Conservation (phyloP, 352 stramenopile species). For the Hyaloperonospora arabidopsidis region DNA sequence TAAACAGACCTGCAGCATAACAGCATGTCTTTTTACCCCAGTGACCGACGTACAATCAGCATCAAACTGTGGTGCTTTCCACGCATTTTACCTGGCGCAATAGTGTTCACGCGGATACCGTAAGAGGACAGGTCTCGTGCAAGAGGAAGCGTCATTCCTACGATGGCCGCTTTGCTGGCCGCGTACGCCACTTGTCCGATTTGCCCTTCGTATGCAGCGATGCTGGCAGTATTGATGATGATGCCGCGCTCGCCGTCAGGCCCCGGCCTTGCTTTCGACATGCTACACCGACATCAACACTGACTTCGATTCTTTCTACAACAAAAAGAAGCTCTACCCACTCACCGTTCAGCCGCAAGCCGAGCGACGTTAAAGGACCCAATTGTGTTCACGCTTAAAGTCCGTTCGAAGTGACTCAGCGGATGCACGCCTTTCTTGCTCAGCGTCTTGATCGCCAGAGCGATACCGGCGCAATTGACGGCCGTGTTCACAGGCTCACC, state of each 20-base stretch:
- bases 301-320: constrained; percentile 3
- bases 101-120: constrained; percentile 95
- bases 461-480: constrained; percentile 95
- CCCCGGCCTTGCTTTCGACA: constrained; percentile 66
- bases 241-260: constrained; percentile 88
- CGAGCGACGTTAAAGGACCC: constrained; percentile 97
- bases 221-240: constrained; percentile 98
- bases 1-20: constrained; percentile 85
- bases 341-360: constrained; percentile 89
- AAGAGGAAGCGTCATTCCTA: constrained; percentile 95
- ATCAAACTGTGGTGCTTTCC: neutral
- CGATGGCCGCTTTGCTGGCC: constrained; percentile 93
- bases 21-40: neutral
- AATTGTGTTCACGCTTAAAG: constrained; percentile 94
- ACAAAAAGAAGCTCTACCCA: neutral
- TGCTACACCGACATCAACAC: constrained; percentile 37
- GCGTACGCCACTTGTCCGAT: constrained; percentile 96
- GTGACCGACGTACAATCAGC: neutral
- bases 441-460: constrained; percentile 87
- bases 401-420: constrained; percentile 90
- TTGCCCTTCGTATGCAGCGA: constrained; percentile 97
- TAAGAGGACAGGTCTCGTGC: constrained; percentile 90
- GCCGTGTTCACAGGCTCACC: constrained; percentile 90
- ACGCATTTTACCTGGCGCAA: constrained; percentile 84
- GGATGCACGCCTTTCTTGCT: constrained; percentile 88